phyloP scores from a whole-genome alignment of 805 yeast species.

The Candida coquimbonensis region DNA sequence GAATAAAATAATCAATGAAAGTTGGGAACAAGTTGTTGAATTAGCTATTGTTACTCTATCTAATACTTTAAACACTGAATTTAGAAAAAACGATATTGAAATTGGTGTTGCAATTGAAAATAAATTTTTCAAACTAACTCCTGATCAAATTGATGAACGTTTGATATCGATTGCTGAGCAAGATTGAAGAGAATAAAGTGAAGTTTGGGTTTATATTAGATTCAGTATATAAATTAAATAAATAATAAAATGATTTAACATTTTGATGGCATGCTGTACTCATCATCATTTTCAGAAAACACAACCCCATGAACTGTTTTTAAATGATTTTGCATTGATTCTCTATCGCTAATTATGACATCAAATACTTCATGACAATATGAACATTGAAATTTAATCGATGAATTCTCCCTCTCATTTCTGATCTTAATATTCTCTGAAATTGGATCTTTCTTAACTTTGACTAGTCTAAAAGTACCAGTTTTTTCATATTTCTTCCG shows the following conservation, averaged over 20 bases:
- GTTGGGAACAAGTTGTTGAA: conserved; percentile 86
- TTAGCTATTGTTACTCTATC: conserved; percentile 82
- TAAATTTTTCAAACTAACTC: conserved; percentile 64
- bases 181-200: conserved; percentile 42
- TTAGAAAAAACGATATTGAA: conserved; percentile 89
- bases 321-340: too few relatives aligned
- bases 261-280: too few relatives aligned
- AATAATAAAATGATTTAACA: background rate
- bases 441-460: background rate
- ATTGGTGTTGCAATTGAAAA: conserved; percentile 76
- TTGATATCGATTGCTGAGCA: conserved; percentile 93
- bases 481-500: background rate
- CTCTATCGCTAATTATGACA: too few relatives aligned
- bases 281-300: too few relatives aligned
- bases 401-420: too few relatives aligned
- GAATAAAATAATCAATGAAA: conserved; percentile 62
- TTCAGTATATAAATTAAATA: background rate
- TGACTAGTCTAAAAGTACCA: background rate
- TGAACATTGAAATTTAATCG: too few relatives aligned
- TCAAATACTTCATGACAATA: too few relatives aligned
- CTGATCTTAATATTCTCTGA: too few relatives aligned
- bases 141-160: conserved; percentile 92
- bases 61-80: conserved; percentile 84
- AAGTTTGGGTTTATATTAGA: background rate
- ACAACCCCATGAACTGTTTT: too few relatives aligned